Percentiles rank a stretch among this genome's conserved stretches.
These are phyloP conservation scores for Globisporangium camurandrum DNA, from an alignment of 352 stramenopile species.

Conservation along the genomic window DNA sequence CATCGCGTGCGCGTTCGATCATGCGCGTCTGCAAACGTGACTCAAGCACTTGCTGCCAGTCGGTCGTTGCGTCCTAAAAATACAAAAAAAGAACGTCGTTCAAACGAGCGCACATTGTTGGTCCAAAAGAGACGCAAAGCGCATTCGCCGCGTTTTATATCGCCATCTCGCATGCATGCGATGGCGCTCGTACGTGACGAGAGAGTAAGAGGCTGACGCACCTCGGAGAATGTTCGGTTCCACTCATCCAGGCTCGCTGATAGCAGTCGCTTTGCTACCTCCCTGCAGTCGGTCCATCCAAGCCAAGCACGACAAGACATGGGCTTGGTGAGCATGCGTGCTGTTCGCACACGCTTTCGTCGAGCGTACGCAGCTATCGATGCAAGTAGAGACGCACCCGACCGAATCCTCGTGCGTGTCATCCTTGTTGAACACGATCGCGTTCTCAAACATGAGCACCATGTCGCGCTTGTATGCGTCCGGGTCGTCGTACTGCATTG, in stretches of 20 bases:
- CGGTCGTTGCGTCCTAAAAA: conserved; percentile 38
- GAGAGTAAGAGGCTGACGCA: too few relatives aligned
- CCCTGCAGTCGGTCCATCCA: conserved; percentile 20
- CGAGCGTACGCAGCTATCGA: neutral
- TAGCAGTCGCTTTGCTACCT: conserved; percentile 62
- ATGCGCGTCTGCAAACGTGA: conserved; percentile 42
- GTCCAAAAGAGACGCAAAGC: too few relatives aligned
- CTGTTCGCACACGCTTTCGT: neutral
- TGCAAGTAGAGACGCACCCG: conserved; percentile 23
- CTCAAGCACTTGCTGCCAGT: conserved; percentile 53
- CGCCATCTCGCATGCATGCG: neutral
- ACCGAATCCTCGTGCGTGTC: conserved; percentile 69
- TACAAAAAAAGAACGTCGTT: neutral
- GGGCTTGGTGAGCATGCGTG: neutral
- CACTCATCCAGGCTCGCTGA: conserved; percentile 33
- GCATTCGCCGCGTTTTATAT: too few relatives aligned
- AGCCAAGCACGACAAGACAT: neutral
- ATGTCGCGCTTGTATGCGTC: conserved; percentile 58
- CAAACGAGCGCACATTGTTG: neutral
- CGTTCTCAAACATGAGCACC: conserved; percentile 82
- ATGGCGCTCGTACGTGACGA: too few relatives aligned
- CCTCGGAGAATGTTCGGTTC: conserved; percentile 53
- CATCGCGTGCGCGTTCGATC: conserved; percentile 47
- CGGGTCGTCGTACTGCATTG: conserved; percentile 39
- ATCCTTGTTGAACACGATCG: conserved; percentile 83